Conservation (phyloP, 306 rosid genomes). For the Prunus fruticosa region DNA sequence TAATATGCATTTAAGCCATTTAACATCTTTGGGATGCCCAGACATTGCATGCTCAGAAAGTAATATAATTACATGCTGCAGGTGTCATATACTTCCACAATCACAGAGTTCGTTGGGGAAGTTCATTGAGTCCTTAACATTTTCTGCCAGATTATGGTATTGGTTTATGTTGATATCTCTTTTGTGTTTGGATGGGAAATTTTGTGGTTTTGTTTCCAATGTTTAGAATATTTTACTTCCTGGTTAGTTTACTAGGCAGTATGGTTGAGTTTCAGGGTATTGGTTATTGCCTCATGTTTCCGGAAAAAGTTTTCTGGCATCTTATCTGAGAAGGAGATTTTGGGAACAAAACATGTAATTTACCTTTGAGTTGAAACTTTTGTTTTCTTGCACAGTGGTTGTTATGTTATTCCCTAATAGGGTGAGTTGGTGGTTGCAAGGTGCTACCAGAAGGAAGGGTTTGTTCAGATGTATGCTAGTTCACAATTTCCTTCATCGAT, state of each 20-base stretch:
- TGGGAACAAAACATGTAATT: conserved; percentile 87
- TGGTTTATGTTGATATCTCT: conserved; percentile 14
- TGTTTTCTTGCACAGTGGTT: background rate
- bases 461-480: conserved; percentile 62
- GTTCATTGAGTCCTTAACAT: conserved; percentile 68
- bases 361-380: conserved; percentile 22
- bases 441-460: conserved; percentile 78
- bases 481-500: conserved; percentile 46
- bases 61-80: conserved; percentile 40
- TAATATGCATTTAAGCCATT: conserved; percentile 1
- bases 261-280: conserved; percentile 62
- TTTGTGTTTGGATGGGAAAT: conserved; percentile 5
- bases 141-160: conserved; percentile 88
- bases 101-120: conserved; percentile 63
- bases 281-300: conserved; percentile 67
- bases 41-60: conserved; percentile 5
- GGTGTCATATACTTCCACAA: conserved; percentile 65
- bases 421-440: conserved; percentile 37
- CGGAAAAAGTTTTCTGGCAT: conserved; percentile 67
- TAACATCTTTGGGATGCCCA: conserved; percentile 3
- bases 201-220: conserved; percentile 10
- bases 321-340: conserved; percentile 66
- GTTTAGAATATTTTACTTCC: conserved; percentile 18
- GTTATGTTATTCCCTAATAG: conserved; percentile 18
- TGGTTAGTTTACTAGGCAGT: conserved; percentile 18